Evolutionary conservation across 2,329 filamentous ascomycete species (phyloP).

Genomic region (Thyridium curvatum): DNA sequence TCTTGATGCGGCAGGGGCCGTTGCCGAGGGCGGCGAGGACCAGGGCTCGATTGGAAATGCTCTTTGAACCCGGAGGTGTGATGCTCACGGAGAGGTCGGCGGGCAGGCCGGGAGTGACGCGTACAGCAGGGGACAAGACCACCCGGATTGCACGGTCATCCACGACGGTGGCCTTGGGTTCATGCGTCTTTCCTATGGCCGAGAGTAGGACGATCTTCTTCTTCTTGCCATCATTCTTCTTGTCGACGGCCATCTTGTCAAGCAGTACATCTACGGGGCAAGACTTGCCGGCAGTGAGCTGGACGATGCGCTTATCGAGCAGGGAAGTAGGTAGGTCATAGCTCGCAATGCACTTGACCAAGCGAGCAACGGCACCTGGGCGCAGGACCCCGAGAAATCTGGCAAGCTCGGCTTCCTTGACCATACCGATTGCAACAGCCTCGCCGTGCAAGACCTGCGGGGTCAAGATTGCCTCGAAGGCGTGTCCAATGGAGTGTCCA

Average conservation of each 20-base stretch:
- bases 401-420: constrained; percentile 92
- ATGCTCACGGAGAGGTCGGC: constrained; percentile 63
- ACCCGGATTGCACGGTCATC: constrained; percentile 77
- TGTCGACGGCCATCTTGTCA: constrained; percentile 94
- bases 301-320: constrained; percentile 74
- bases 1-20: constrained; percentile 82
- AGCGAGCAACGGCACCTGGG: constrained; percentile 79
- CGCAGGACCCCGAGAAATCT: constrained; percentile 81
- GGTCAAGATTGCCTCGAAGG: constrained; percentile 90
- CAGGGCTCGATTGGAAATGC: constrained; percentile 91
- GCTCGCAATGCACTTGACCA: constrained; percentile 90
- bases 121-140: constrained; percentile 72
- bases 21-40: constrained; percentile 87
- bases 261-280: constrained; percentile 84
- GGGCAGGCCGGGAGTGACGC: constrained; percentile 67
- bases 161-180: constrained; percentile 85
- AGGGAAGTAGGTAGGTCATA: constrained; percentile 85
- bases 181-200: constrained; percentile 80
- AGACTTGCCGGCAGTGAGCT: constrained; percentile 76
- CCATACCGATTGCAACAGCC: constrained; percentile 95
- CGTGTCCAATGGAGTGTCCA: constrained; percentile 96
- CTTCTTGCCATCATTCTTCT: constrained; percentile 92
- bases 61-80: constrained; percentile 91
- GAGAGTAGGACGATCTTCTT: constrained; percentile 95
- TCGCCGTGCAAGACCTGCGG: constrained; percentile 95